A percentile compares a stretch with the other conserved stretches of the same genome.
Conservation (phyloP, 495 filamentous ascomycete species). For the Corynascus novoguineensis region DNA sequence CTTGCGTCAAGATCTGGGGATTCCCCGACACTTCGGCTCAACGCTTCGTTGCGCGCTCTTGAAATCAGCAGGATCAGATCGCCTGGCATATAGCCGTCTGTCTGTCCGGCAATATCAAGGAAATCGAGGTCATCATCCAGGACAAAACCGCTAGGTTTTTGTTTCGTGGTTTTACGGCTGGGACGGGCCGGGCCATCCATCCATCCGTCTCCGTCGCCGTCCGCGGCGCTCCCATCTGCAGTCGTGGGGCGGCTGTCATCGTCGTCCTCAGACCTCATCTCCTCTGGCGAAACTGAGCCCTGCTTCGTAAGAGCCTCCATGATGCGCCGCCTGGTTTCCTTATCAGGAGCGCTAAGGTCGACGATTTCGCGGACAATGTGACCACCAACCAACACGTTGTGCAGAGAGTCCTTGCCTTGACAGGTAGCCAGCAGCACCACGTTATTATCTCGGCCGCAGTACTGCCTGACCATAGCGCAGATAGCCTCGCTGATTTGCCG, state of each 20-base stretch:
- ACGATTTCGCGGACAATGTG: constrained; percentile 79
- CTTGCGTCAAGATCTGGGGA: constrained; percentile 23
- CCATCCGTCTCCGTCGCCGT: constrained; percentile 59
- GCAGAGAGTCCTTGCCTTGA: constrained; percentile 81
- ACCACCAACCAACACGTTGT: constrained; percentile 71
- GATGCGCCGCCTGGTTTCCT: constrained; percentile 78
- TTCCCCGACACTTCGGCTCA: constrained; percentile 65
- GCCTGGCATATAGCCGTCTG: constrained; percentile 96
- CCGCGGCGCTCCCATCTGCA: constrained; percentile 43
- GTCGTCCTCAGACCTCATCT: constrained; percentile 34
- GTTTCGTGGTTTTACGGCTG: constrained; percentile 11
- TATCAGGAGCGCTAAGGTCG: constrained; percentile 81
- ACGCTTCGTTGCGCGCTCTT: constrained; percentile 82
- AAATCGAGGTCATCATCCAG: constrained; percentile 77
- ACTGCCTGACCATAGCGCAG: constrained; percentile 74
- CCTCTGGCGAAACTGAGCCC: constrained; percentile 40
- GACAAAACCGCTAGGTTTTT: constrained; percentile 55
- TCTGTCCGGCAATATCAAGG: constrained; percentile 84
- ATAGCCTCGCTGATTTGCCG: constrained; percentile 87
- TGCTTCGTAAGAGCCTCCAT: constrained; percentile 63
- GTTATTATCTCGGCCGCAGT: constrained; percentile 63
- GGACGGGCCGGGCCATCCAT: constrained; percentile 53
- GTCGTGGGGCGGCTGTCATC: constrained; percentile 48
- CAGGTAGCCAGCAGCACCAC: constrained; percentile 88
- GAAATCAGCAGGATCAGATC: constrained; percentile 82